Base-by-base conservation (phyloP, 371 early-diverging fungal genomes). In the Nosema muscidifuracis region DNA sequence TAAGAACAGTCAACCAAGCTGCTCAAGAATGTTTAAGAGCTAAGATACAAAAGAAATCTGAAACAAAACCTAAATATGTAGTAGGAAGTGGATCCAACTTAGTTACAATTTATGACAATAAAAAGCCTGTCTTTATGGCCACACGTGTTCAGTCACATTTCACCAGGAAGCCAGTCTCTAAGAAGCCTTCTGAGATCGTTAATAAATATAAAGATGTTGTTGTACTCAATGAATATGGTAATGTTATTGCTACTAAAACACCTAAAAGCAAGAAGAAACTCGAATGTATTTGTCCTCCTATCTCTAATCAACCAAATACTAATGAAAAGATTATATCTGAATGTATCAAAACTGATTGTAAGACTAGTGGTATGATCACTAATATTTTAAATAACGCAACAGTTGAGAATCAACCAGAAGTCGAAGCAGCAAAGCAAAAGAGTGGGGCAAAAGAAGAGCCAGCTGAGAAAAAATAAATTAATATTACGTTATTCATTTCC, bases 201-300 rank as follows among this genome's bases (percentile, higher is more conserved):
- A 42, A 38, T 1, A 33, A 62, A 1, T 31, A 31, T 36, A 18
- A 38, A 1, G 13, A 40, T 34, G 62, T 31, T 22, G 16, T 34
- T 62, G 42, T 62, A 18, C 42, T 62, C 24, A 62, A 62, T 28
- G 62, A 31, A n/a, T 16, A 4, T 40, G 62, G 62, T 62, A 43
- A 62, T 7, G 62, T 42, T 26, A 16, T 62, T 15, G 26, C 62
- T 22, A 40, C 62, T 13, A 62, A 62, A n/a, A 31, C 33, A 28
- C 12, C n/a, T 1, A 62, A 18, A 62, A 28, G 16, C 1, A 62
- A 40, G 26, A 38, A 38, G 13, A 18, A 24, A 10, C 26, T 1
- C 1, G n/a, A 42, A 7, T 62, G 62, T 42, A 62, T 62, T 42
- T 62, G 62, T 42, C 62, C 62, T 13, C 9, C 9, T 26, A 1